phyloP scores from a whole-genome alignment of 192 early-diverging fungal genomes.

The Coemansia sp. region DNA sequence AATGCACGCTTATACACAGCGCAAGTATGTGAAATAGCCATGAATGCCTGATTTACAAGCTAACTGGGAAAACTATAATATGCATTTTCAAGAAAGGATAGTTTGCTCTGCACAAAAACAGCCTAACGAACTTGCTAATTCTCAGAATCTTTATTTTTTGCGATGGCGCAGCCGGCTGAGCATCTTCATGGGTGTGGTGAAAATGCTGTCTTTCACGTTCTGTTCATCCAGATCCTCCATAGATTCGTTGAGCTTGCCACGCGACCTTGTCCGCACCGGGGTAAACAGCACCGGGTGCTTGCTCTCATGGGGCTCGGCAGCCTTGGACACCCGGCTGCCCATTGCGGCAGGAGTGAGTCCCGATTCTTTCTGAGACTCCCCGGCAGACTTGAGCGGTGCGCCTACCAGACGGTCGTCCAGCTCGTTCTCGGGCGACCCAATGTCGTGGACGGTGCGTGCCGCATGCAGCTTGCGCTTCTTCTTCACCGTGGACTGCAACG shows the following conservation, averaged over 20 bases:
- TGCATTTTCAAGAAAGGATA: no score
- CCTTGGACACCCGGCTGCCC: not conserved
- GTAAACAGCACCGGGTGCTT: conserved; percentile 43
- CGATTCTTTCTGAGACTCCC: not conserved
- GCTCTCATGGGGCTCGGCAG: conserved; percentile 22
- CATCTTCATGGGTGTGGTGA: conserved; percentile 50
- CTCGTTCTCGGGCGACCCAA: conserved; percentile 13
- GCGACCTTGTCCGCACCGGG: conserved; percentile 27
- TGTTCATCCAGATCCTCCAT: not conserved
- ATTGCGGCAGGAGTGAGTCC: not conserved
- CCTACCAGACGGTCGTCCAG: conserved; percentile 5
- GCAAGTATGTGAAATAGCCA: no score
- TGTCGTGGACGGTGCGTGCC: conserved; percentile 16
- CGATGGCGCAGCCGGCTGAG: conserved; percentile 41
- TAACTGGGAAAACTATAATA: no score
- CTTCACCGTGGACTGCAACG: conserved; percentile 21
- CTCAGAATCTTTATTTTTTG: conserved; percentile 50
- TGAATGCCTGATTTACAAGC: no score
- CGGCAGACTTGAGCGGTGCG: not conserved
- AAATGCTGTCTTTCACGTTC: conserved; percentile 19
- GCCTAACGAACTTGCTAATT: no score
- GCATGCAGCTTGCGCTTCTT: conserved; percentile 47
- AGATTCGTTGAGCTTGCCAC: conserved; percentile 5
- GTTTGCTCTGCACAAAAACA: no score
- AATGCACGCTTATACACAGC: no score